Conservation (phyloP, 164 flowering plant species). For the Vitis amurensis region DNA sequence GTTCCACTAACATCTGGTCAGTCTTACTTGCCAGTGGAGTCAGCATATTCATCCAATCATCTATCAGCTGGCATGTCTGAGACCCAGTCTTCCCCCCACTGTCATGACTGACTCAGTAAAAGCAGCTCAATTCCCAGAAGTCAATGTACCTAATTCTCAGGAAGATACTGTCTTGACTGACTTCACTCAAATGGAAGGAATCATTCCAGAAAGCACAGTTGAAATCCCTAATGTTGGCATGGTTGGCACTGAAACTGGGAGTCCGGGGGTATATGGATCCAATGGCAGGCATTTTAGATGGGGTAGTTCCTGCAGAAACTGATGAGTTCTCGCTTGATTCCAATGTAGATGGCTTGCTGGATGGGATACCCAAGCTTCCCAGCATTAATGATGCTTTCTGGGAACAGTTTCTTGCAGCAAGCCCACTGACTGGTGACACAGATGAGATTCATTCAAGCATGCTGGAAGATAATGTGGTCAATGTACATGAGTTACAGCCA, state of each 20-base stretch:
- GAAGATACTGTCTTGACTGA: constrained; percentile 21
- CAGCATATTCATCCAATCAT: constrained; percentile 12
- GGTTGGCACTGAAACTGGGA: constrained; percentile 17
- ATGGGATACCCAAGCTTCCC: constrained; percentile 48
- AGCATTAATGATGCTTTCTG: constrained; percentile 63
- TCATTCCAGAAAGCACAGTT: constrained; percentile 19
- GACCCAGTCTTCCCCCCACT: constrained; percentile 29
- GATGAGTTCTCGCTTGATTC: constrained; percentile 27
- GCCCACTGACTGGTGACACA: constrained; percentile 39
- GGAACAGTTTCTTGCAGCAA: constrained; percentile 67
- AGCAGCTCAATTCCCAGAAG: constrained; percentile 17
- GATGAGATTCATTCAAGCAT: constrained; percentile 38
- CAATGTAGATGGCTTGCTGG: constrained; percentile 27
- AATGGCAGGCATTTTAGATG: constrained; percentile 29
- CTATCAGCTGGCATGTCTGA: constrained; percentile 23
- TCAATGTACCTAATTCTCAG: constrained; percentile 9
- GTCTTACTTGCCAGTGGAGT: constrained; percentile 21
- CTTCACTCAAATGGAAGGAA: constrained; percentile 18
- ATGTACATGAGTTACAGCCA: constrained; percentile 23
- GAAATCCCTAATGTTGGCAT: constrained; percentile 20
- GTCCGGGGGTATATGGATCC: constrained; percentile 22
- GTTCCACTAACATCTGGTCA: constrained; percentile 43
- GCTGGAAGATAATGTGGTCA: constrained; percentile 20
- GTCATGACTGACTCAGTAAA: constrained; percentile 10
- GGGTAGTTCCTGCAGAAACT: constrained; percentile 17